Base-by-base conservation (phyloP, 345 rosid species). In the Brassica nigra region DNA sequence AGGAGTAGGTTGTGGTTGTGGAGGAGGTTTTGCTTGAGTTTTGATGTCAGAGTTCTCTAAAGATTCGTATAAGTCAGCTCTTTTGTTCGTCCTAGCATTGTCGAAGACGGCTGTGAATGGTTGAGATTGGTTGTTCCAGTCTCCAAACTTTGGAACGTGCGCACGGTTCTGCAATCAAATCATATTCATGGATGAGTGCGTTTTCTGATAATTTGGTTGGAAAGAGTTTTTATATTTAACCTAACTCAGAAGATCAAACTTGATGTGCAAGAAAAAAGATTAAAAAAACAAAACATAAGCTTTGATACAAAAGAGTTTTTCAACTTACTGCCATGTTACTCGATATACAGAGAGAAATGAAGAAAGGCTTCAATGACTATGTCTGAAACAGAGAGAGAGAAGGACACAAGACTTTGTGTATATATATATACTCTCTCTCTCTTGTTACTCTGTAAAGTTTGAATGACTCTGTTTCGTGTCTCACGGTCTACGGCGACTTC, bases 71-170 rank as follows among this genome's bases (percentile, higher is more conserved):
- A 77, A 73, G 27, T 81, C 80, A 31, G 28, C 68, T 52, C 77
- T 44, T 73, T 76, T 76, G 66, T 73, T 77, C 3, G 73, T 81
- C 44, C 81, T 73, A 5, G 84, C 84, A 71, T 81, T 81, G 61
- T 81, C 75, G 42, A 81, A 81, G 64, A 77, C 81, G 18, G 37
- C 75, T 30, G 84, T 81, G 78, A 76, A 81, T 20, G 84, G 84
- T 72, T 73, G 81, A 14, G 78, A 54, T 73, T 77, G 78, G 62
- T 77, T 77, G 64, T 31, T 73, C 84, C 84, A 81, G n/a, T 81
- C 81, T 3, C 84, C 84, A 15, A 81, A 81, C 54, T 76, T 81
- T 37, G 84, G 84, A 47, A 81, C 84, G 20, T 81, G 84, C 16
- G 78, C 70, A 49, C 81, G 81, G 31, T 81, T 76, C 84, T 81